Conservation (phyloP, 2,329 filamentous ascomycete species). For the Zymoseptoria brevis region DNA sequence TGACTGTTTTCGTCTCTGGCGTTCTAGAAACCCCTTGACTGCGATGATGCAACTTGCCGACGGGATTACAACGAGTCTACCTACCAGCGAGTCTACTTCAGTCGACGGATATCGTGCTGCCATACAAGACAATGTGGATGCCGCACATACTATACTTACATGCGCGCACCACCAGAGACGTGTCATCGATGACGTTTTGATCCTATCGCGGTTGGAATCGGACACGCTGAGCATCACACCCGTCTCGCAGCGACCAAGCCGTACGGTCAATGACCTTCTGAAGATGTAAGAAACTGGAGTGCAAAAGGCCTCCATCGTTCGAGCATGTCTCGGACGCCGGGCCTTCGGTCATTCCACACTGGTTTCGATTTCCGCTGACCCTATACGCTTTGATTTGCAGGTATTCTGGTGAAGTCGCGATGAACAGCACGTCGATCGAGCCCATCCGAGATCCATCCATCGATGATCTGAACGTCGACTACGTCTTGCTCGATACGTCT, state of each 20-base stretch:
- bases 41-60: conserved; percentile 39
- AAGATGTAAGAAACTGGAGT: conserved; percentile 22
- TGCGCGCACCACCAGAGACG: conserved; percentile 28
- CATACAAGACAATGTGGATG: conserved; percentile 14
- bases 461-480: conserved; percentile 3
- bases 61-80: conserved; percentile 24
- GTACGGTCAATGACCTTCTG: conserved; percentile 28
- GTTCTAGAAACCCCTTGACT: conserved; percentile 33
- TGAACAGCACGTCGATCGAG: conserved; percentile 26
- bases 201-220: conserved; percentile 33
- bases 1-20: not conserved
- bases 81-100: not conserved
- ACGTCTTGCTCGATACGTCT: conserved; percentile 26
- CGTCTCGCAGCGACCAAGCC: conserved; percentile 27
- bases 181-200: conserved; percentile 42
- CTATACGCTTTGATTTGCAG: no score
- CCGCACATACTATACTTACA: conserved; percentile 26
- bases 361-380: no score
- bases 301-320: no score
- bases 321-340: no score
- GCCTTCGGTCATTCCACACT: no score
- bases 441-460: conserved; percentile 5
- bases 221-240: conserved; percentile 33
- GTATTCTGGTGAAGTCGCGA: conserved; percentile 30
- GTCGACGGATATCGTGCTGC: conserved; percentile 1